A percentile compares a stretch with the other conserved stretches of the same genome.
These are phyloP conservation scores for Casaregolazyma lundiana DNA, from an alignment of 1,139 yeast genomes.

Conservation along the genomic window DNA sequence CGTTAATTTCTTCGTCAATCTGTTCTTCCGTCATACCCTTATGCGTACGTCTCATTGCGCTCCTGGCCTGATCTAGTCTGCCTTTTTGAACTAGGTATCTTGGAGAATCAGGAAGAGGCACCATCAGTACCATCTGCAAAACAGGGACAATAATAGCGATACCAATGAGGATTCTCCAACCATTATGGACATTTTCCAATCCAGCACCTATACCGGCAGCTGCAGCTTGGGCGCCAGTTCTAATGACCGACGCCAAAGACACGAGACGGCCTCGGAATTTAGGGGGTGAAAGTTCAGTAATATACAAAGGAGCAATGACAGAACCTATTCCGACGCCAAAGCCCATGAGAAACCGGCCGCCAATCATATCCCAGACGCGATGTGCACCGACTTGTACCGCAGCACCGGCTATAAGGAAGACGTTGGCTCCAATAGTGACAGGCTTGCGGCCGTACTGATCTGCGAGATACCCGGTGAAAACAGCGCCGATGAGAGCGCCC, in stretches of 20 bases:
- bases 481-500: conserved; percentile 80
- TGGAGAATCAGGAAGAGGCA: conserved; percentile 93
- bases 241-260: conserved; percentile 58
- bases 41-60: conserved; percentile 54
- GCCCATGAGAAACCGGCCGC: conserved; percentile 88
- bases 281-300: conserved; percentile 89
- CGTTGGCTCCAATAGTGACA: conserved; percentile 64
- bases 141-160: conserved; percentile 84
- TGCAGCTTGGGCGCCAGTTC: conserved; percentile 88
- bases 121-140: conserved; percentile 66
- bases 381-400: conserved; percentile 74
- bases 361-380: conserved; percentile 85
- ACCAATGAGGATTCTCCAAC: conserved; percentile 94
- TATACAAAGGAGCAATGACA: conserved; percentile 82
- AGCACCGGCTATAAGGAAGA: conserved; percentile 76
- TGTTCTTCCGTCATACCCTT: conserved; percentile 29
- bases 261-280: conserved; percentile 75
- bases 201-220: conserved; percentile 96
- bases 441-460: conserved; percentile 79
- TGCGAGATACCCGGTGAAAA: conserved; percentile 73
- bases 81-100: conserved; percentile 77
- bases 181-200: conserved; percentile 62
- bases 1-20: conserved; percentile 25
- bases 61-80: conserved; percentile 57
- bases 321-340: conserved; percentile 96